Conservation (phyloP, 257 asterid genomes). For the Capsicum pubescens region DNA sequence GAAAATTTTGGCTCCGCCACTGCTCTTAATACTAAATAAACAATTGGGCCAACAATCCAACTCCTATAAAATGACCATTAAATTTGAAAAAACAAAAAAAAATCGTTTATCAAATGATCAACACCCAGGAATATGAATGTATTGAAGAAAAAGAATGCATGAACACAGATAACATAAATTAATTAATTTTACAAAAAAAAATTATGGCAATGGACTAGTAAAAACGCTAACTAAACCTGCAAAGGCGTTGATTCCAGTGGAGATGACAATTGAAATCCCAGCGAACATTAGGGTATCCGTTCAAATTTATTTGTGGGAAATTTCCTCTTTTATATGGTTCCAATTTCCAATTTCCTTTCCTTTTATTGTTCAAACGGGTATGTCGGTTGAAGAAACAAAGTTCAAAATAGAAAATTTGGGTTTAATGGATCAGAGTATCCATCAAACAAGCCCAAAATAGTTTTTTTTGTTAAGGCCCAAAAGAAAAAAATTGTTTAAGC, state of each 20-base stretch:
- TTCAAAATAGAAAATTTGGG: not conserved
- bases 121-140: not conserved
- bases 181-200: too few relatives aligned
- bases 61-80: not conserved
- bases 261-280: not conserved
- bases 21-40: too few relatives aligned
- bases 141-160: not conserved
- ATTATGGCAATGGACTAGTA: too few relatives aligned
- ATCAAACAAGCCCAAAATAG: constrained; percentile 5
- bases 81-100: not conserved
- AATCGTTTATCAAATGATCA: not conserved
- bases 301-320: not conserved
- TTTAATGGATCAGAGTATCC: not conserved
- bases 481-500: not conserved
- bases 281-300: not conserved
- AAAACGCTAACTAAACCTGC: not conserved
- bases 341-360: not conserved
- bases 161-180: not conserved
- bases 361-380: not conserved
- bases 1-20: too few relatives aligned
- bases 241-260: not conserved
- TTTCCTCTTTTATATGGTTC: not conserved
- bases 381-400: not conserved
- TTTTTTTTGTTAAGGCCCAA: not conserved
- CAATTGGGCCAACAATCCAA: too few relatives aligned